These are phyloP conservation scores for Corynespora cassiicola DNA, from an alignment of 2,329 filamentous ascomycete species.

Conservation along the genomic window DNA sequence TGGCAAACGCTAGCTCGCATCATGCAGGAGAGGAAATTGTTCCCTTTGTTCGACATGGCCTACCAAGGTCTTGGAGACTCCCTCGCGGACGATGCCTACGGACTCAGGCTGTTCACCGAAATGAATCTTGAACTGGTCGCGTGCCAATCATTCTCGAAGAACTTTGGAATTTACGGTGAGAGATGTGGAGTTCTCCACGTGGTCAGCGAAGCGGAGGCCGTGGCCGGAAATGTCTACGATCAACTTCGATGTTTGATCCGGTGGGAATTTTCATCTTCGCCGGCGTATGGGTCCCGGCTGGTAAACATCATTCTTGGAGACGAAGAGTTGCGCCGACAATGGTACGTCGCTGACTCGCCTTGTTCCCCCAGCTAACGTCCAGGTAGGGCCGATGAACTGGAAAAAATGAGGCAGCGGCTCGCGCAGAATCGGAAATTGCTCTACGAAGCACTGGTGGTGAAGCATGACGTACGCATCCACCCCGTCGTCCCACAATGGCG, in stretches of 20 bases:
- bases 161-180: constrained; percentile 48
- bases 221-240: constrained; percentile 28
- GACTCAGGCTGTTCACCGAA: constrained; percentile 30
- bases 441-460: constrained; percentile 14
- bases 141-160: constrained; percentile 50
- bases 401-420: constrained; percentile 19
- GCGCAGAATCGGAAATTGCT: constrained; percentile 12
- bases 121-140: constrained; percentile 38
- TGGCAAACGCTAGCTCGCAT: constrained; percentile 34
- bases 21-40: constrained; percentile 25
- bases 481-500: too few relatives aligned
- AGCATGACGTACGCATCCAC: constrained; percentile 16
- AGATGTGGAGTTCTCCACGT: constrained; percentile 41
- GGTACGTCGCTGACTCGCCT: constrained; percentile 5
- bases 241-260: constrained; percentile 34
- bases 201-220: constrained; percentile 17
- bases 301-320: constrained; percentile 27
- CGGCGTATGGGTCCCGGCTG: constrained; percentile 32
- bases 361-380: not conserved
- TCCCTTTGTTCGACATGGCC: constrained; percentile 47
- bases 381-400: constrained; percentile 13
- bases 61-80: constrained; percentile 47
- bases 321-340: constrained; percentile 13
- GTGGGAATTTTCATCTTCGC: constrained; percentile 36
- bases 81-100: constrained; percentile 41